These are phyloP conservation scores for Sextonia rubra DNA, from an alignment of 164 flowering plant genomes.

Conservation along the genomic window DNA sequence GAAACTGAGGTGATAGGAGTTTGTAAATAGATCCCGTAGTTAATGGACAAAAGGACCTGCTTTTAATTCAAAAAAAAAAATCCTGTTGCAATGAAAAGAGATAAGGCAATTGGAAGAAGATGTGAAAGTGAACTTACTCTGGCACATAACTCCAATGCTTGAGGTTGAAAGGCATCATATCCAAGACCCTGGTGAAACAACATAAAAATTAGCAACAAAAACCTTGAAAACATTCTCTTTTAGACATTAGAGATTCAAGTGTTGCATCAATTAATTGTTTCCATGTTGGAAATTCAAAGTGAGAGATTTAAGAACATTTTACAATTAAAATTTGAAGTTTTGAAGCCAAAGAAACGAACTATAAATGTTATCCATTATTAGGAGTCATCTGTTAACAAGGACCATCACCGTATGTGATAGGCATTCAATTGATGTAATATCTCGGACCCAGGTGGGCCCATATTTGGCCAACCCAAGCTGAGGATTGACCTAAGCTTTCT, in stretches of 20 bases:
- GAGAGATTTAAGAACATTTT: background rate
- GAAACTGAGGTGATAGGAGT: background rate
- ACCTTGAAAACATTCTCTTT: background rate
- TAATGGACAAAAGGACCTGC: background rate
- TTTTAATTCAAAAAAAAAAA: background rate
- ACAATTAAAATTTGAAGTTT: background rate
- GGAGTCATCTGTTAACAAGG: too few species aligned
- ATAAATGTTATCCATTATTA: too few species aligned
- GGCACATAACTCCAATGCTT: constrained; percentile 93
- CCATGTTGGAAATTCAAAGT: background rate
- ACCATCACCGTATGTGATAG: too few species aligned
- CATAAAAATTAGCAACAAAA: background rate
- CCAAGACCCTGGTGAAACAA: constrained; percentile 45
- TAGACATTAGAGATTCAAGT: background rate
- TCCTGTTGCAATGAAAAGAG: background rate
- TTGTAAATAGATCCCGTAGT: background rate
- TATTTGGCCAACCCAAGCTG: too few species aligned
- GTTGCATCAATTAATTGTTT: background rate
- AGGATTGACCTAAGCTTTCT: too few species aligned
- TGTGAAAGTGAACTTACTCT: constrained; percentile 53
- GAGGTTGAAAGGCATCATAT: constrained; percentile 61
- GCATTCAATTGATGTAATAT: too few species aligned
- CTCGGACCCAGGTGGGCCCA: too few species aligned
- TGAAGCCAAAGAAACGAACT: background rate
- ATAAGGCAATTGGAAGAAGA: background rate